Conservation (phyloP, 495 filamentous ascomycete genomes). For the Penicillium arizonense region DNA sequence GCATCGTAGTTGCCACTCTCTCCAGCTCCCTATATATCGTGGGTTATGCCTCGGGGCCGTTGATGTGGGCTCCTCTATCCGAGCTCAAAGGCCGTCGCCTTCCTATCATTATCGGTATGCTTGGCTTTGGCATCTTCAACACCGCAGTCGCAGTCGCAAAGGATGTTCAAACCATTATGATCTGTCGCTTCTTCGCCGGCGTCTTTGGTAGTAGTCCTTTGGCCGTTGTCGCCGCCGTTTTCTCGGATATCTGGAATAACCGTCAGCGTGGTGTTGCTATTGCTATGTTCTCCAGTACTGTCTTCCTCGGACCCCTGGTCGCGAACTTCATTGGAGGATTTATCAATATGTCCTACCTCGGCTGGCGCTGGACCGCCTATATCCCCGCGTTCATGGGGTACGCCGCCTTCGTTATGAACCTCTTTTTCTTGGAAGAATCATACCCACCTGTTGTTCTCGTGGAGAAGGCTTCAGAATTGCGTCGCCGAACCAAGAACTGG, state of each 20-base stretch:
- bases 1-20: slow-evolving; percentile 50
- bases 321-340: slow-evolving; percentile 89
- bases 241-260: slow-evolving; percentile 87
- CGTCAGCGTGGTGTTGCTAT: slow-evolving; percentile 63
- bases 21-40: slow-evolving; percentile 58
- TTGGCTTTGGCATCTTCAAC: slow-evolving; percentile 53
- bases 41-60: slow-evolving; percentile 59
- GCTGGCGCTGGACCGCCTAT: slow-evolving; percentile 91
- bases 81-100: slow-evolving; percentile 59
- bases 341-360: slow-evolving; percentile 47
- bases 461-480: slow-evolving; percentile 72
- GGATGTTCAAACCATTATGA: slow-evolving; percentile 63
- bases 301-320: slow-evolving; percentile 79
- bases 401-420: slow-evolving; percentile 62
- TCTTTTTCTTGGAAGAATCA: slow-evolving; percentile 78
- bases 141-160: slow-evolving; percentile 60
- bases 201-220: slow-evolving; percentile 69
- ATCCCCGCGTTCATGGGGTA: slow-evolving; percentile 76
- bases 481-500: slow-evolving; percentile 85
- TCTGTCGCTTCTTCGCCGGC: slow-evolving; percentile 67
- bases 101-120: slow-evolving; percentile 55
- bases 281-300: slow-evolving; percentile 78
- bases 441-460: slow-evolving; percentile 84
- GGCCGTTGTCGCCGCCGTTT: slow-evolving; percentile 83
- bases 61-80: slow-evolving; percentile 65